Conservation (phyloP, 75 land plant species). For the Pinus taeda region DNA sequence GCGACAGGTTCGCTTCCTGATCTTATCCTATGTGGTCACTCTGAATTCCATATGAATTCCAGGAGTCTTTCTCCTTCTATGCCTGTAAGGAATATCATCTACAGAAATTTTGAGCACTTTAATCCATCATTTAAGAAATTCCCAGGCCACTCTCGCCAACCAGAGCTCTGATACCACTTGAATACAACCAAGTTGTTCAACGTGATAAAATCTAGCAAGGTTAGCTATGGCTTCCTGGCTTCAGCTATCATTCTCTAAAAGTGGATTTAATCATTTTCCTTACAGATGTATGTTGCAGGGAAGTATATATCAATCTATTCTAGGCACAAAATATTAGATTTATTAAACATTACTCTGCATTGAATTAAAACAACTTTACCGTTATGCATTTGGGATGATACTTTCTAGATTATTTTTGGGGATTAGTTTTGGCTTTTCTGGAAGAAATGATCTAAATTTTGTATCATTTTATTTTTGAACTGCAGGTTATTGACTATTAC, state of each 20-base stretch:
- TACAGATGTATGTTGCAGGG: not conserved
- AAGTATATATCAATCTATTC: not conserved
- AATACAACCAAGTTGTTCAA: not conserved
- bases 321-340: not conserved
- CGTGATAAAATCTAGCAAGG: not conserved
- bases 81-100: too few relatives aligned
- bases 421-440: not conserved
- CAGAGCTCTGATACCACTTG: too few relatives aligned
- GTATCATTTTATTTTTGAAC: not conserved
- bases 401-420: not conserved
- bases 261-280: not conserved
- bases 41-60: too few relatives aligned
- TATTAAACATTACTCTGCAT: not conserved
- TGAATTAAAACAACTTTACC: too few relatives aligned
- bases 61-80: too few relatives aligned
- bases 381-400: not conserved
- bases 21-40: too few relatives aligned
- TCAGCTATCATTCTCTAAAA: not conserved
- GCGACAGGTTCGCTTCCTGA: too few relatives aligned
- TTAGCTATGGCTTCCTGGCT: not conserved
- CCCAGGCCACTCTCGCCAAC: too few relatives aligned
- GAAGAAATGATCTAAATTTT: not conserved
- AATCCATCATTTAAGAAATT: too few relatives aligned
- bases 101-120: too few relatives aligned
- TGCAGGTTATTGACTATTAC: conserved; percentile 87